Base-by-base conservation (phyloP, 139 green algal species). In the Ostreobium quekettii region DNA sequence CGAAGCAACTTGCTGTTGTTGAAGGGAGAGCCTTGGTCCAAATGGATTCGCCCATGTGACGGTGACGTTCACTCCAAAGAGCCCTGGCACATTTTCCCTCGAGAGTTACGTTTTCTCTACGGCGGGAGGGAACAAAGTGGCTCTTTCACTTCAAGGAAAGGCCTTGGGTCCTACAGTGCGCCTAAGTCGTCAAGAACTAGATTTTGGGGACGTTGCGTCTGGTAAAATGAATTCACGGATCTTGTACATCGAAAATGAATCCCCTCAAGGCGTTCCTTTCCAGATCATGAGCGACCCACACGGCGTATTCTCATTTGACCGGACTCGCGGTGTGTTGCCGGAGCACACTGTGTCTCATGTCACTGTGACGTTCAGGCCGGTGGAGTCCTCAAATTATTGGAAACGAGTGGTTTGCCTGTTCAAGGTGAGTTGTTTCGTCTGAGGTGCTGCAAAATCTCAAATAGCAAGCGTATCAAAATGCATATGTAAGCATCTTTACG, bases 241-340 rank as follows among this genome's bases (percentile, higher is more conserved):
- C 56, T 53, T 90, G 32, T 84, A 87, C 70, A 74, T 90, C 57
- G 62, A 85, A 24, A 90, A 90, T 67, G 32, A 74, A 37, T 78
- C 67, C 2, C 67, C 84, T 29, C 61, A 86, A 26, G 63, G 73
- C 0, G 69, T 67, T 7, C 53, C 26, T 66, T 88, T 84, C 63
- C 77, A 84, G 60, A 48, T 79, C 4, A 75, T 84, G 24, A 48
- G 66, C 11, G 68, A 76, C 56, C n/a, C 39, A 6, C 35, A 62
- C 0, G 78, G 81, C 4, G 72, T 78, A 2, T 91, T 91, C 48
- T 39, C 19, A 5, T 63, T 88, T 48, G 77, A 71, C 67, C 66
- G 48, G 26, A 59, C 78, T 22, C 64, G 67, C 0, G 79, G 80
- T 26, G 62, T 74, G 11, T 48, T 90, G 24, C 47, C 62, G 22